These are phyloP conservation scores for Phialemonium atrogriseum DNA, from an alignment of 2,329 filamentous ascomycete genomes.

Conservation along the genomic window DNA sequence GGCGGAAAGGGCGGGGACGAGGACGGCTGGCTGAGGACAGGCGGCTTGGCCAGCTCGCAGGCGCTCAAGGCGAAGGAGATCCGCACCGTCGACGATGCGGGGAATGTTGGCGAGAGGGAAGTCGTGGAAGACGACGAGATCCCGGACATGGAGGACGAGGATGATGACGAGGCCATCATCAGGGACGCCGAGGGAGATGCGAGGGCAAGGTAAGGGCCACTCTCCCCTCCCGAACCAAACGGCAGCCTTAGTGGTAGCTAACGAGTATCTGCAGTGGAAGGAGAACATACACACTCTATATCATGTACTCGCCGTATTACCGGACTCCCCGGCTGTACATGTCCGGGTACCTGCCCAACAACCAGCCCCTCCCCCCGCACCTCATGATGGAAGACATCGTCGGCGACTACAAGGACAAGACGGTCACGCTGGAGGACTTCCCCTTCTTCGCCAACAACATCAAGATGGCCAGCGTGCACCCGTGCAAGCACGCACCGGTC, in stretches of 20 bases:
- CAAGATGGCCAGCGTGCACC: conserved; percentile 95
- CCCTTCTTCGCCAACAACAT: conserved; percentile 85
- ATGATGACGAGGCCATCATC: conserved; percentile 95
- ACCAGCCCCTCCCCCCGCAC: conserved; percentile 40
- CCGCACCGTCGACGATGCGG: conserved; percentile 79
- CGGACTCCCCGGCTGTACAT: conserved; percentile 92
- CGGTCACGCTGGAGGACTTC: conserved; percentile 95
- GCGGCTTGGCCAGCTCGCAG: conserved; percentile 66
- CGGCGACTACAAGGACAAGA: conserved; percentile 54
- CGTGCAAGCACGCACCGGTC: conserved; percentile 92
- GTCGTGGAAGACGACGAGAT: conserved; percentile 73
- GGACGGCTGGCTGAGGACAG: conserved; percentile 88
- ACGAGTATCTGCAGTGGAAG: conserved; percentile 48
- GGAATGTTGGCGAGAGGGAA: conserved; percentile 70
- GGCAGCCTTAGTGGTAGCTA: not conserved
- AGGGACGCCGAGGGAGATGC: conserved; percentile 53
- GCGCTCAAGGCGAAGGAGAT: conserved; percentile 74
- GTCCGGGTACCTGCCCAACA: conserved; percentile 74
- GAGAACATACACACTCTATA: conserved; percentile 96
- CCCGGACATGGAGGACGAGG: conserved; percentile 97
- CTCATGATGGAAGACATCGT: conserved; percentile 32
- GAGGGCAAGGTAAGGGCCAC: conserved; percentile 12
- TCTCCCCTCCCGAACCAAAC: not conserved
- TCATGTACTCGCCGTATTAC: conserved; percentile 96
- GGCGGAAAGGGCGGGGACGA: conserved; percentile 49